Base-by-base conservation (phyloP, 352 stramenopile genomes). In the Pythium apleroticum region DNA sequence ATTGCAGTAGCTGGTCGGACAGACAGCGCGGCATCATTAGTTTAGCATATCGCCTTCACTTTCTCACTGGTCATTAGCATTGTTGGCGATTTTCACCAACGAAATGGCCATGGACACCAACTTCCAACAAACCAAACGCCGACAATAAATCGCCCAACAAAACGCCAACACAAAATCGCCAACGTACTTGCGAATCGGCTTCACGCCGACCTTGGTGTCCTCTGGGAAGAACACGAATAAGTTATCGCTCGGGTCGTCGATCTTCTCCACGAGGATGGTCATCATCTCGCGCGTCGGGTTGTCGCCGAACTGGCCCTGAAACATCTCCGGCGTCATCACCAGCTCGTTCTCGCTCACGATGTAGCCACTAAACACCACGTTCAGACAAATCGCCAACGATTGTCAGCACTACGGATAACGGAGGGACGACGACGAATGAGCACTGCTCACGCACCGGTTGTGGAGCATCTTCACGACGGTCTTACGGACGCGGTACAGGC, bases 161-260 rank as follows among this genome's bases (percentile, higher is more conserved):
- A 28, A 9, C 77, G 86, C 80, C 93, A 90, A 85, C 76, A 5
- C 24, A 25, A 24, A 11, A 49, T 10, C 17, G 41, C 7, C 14
- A 49, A 49, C 41, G 19, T 49, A 49, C 41, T 91, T 94, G 61
- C 87, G 85, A 67, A 99, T 99, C 30, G 97, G 95, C 79, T 98
- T 99, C 46, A 99, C 97, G 56, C 97, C 97, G 30, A 99, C 96
- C 76, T 99, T 99, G 73, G 98, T 98, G 70, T 99, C 98, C 66
- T 99, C 93, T 0, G 97, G 96, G 77, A 99, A 99, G 74, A 99
- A 99, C 3, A 99, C 97, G 72, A 99, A 99, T 54, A 99, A 85
- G 76, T 97, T 92, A 75, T 98, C 95, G 63, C 83, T 93, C 27
- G 91, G 85, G 70, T 98, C 95, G 75, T 95, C 87, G 55, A 95